Base-by-base conservation (phyloP, 2,329 filamentous ascomycete genomes). In the Chalaropsis thielavioides region DNA sequence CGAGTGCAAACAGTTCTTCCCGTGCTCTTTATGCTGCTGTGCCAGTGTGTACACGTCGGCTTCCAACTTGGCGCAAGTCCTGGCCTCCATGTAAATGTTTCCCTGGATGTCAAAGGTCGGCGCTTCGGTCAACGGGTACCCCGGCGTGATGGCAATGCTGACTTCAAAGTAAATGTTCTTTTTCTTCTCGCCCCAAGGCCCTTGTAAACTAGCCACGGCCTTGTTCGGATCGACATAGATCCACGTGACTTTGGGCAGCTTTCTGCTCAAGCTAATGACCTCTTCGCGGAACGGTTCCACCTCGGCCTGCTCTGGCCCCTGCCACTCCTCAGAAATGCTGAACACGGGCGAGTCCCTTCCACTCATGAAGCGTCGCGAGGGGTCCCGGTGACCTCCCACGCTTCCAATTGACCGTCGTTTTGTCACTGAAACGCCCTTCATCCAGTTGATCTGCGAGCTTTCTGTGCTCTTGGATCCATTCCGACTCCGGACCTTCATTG, bases 201-300 rank as follows among this genome's bases (percentile, higher is more conserved):
- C 84, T 6, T 63, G 63, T 38, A 67, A 41, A 38, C 63, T 62
- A 19, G 64, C 65, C 19, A 62, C 38, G 8, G 60, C 60, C 35
- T 61, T 65, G 41, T 43, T 49, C 10, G 44, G 58, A 68, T 82
- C 84, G 0, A 61, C 22, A 17, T 83, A 79, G 38, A 86, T 83
- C 79, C 83, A 86, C 63, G 79, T 80, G 44, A 87, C 82, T 68
- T 85, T 86, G 13, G 83, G 82, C 51, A 86, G 78, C 69, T 84
- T 81, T 13, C 77, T 78, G 70, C 80, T 83, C 68, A 87, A 80
- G 27, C 83, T 82, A 41, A 86, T 74, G 35, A 87, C 80, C 71
- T 87, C 84, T 59, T 86, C 84, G 66, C 86, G 83, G 31, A 87
- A 77, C 1, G 80, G 80, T 68, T 87, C 84, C 0, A 81, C 80